Base-by-base conservation (phyloP, 2,329 filamentous ascomycete genomes). In the Exophiala spinifera region DNA sequence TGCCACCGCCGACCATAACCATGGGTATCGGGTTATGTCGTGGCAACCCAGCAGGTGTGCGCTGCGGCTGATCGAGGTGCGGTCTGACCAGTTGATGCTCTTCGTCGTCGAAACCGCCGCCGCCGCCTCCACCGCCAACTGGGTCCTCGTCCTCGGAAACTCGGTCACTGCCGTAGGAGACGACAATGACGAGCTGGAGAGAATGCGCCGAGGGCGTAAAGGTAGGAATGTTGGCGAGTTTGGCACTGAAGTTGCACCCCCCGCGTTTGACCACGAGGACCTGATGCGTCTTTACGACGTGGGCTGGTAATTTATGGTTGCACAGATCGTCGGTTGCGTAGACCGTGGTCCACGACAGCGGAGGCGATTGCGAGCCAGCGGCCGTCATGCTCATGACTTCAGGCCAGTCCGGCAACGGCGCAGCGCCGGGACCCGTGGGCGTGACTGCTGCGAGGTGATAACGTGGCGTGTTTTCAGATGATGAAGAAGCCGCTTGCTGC, bases 221-320 rank as follows among this genome's bases (percentile, higher is more conserved):
- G 8, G 83, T 81, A 0, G 92, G 91, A n/a, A 97, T 91, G 61
- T 89, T 91, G 48, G 80, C 78, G 1, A 97, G 74, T 70, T 99
- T 99, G 23, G 86, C 74, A 33, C 82, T 86, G 70, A 97, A 97
- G 20, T 81, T 87, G 73, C 94, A 99, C 1, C 83, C 84, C 36
- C 94, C 92, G 4, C 94, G 84, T 23, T 82, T 84, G 64, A 97
- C 78, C 46, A 96, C 81, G 55, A 99, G 84, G 56, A 97, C 77
- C 48, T 96, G 86, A 71, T 95, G 72, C 1, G 69, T 72, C 37
- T 75, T 76, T 0, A 76, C 77, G 2, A 84, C 70, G 6, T 75
- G 69, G 1, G 75, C 63, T 11, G 82, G 70, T 49, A 89, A 70
- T 56, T 78, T 70, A 54, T 76, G 73, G n/a, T 76, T 74, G 54